A percentile compares a stretch with the other conserved stretches of the same genome.
phyloP scores from a whole-genome alignment of 352 stramenopile genomes.

The Pythium pyrilobum region DNA sequence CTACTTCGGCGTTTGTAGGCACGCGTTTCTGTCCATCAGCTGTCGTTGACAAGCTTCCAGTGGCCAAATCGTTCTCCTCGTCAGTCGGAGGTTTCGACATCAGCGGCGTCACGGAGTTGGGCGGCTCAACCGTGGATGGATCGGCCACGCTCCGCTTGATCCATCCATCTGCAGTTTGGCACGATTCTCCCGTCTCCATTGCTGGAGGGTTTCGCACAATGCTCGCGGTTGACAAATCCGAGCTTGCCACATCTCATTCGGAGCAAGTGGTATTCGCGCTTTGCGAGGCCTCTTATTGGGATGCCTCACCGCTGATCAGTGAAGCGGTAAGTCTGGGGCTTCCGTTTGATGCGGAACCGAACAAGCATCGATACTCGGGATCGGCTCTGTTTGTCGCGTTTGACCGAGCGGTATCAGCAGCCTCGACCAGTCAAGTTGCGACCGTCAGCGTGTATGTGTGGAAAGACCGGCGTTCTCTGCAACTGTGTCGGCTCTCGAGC shows the following conservation, averaged over 20 bases:
- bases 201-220: constrained; percentile 43
- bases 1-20: too few relatives aligned
- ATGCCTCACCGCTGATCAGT: constrained; percentile 43
- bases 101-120: constrained; percentile 3
- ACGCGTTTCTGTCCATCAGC: constrained; percentile 3
- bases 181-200: constrained; percentile 26
- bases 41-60: constrained; percentile 7
- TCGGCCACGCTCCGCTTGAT: constrained; percentile 23
- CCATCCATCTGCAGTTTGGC: constrained; percentile 37
- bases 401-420: constrained; percentile 1
- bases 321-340: constrained; percentile 19
- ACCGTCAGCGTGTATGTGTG: constrained; percentile 24
- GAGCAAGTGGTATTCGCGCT: constrained; percentile 47
- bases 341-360: not conserved
- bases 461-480: constrained; percentile 13
- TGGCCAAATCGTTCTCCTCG: constrained; percentile 14
- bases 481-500: constrained; percentile 12
- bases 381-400: constrained; percentile 15
- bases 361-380: constrained; percentile 3
- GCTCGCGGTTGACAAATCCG: constrained; percentile 26
- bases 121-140: constrained; percentile 3
- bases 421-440: not conserved
- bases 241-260: constrained; percentile 3
- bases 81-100: constrained; percentile 19
- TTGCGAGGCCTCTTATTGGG: constrained; percentile 67